phyloP scores from a whole-genome alignment of 345 rosid genomes.

The Brassica carinata region DNA sequence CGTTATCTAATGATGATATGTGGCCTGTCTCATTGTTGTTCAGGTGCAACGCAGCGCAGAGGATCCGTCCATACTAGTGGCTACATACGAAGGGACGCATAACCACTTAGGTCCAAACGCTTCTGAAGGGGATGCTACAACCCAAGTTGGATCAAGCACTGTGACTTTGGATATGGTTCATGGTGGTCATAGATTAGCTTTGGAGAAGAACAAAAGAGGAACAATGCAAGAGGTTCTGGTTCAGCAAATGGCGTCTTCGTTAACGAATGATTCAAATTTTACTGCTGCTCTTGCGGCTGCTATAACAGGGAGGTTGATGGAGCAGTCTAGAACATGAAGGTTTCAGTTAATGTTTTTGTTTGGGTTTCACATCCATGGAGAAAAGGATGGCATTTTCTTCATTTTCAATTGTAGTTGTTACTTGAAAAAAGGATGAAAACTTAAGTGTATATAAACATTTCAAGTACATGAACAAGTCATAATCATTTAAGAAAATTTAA shows the following conservation, averaged over 20 bases:
- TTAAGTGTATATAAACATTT: conserved; percentile 27
- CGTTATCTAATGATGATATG: conserved; percentile 21
- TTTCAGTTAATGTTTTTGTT: conserved; percentile 5
- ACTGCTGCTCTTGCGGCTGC: conserved; percentile 80
- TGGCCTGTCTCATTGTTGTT: not conserved
- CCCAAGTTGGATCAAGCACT: conserved; percentile 26
- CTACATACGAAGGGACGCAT: conserved; percentile 91
- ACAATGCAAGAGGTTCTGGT: conserved; percentile 55
- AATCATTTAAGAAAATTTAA: not conserved
- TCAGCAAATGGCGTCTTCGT: conserved; percentile 77
- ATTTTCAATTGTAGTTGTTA: not conserved
- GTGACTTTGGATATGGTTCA: conserved; percentile 45
- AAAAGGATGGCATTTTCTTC: not conserved
- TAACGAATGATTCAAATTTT: conserved; percentile 77
- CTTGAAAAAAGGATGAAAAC: conserved; percentile 16
- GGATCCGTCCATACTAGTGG: conserved; percentile 67
- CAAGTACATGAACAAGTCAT: not conserved
- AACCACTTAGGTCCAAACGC: conserved; percentile 49
- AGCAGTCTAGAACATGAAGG: conserved; percentile 40
- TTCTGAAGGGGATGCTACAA: conserved; percentile 45
- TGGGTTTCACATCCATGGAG: conserved; percentile 10
- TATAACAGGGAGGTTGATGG: conserved; percentile 65
- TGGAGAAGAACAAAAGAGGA: conserved; percentile 43
- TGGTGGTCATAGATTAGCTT: conserved; percentile 26
- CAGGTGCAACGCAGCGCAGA: conserved; percentile 94